These are phyloP conservation scores for Shiraia bambusicola DNA, from an alignment of 2,329 filamentous ascomycete genomes.

Conservation along the genomic window DNA sequence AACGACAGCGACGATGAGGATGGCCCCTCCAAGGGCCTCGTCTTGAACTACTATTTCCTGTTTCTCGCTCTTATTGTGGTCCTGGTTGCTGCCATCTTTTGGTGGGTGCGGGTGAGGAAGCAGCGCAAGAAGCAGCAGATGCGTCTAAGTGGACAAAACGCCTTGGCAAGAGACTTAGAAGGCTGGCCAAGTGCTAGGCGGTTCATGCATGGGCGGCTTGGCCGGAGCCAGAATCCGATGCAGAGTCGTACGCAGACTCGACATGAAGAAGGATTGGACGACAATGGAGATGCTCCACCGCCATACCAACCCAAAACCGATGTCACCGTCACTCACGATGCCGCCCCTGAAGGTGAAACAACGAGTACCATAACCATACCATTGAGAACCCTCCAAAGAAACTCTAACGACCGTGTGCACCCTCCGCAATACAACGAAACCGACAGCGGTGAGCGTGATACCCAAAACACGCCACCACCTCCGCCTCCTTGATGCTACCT, in stretches of 20 bases:
- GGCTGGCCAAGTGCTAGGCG: conserved; percentile 36
- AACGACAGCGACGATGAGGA: conserved; percentile 4
- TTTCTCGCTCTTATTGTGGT: conserved; percentile 57
- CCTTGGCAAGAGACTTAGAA: conserved; percentile 41
- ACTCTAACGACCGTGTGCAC: conserved; percentile 31
- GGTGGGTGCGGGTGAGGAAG: conserved; percentile 50
- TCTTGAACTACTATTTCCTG: conserved; percentile 56
- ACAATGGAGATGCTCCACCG: conserved; percentile 65
- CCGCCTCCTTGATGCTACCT: too few species aligned
- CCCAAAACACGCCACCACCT: not conserved
- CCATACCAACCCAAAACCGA: conserved; percentile 54
- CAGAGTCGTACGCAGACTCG: conserved; percentile 19
- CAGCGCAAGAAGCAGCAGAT: conserved; percentile 36
- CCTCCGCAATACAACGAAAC: conserved; percentile 45
- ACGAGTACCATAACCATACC: conserved; percentile 35
- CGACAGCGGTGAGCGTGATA: not conserved
- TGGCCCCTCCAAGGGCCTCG: conserved; percentile 14
- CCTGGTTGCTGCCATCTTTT: conserved; percentile 45
- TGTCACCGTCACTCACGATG: conserved; percentile 14
- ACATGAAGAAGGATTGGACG: conserved; percentile 61
- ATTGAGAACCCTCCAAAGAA: conserved; percentile 42
- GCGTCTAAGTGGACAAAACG: conserved; percentile 33
- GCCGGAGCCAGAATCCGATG: conserved; percentile 19
- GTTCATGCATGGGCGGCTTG: conserved; percentile 31
- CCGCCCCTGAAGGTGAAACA: conserved; percentile 6